Percentiles rank a stretch among this genome's conserved stretches.
These are phyloP conservation scores for Phytophthora quininea DNA, from an alignment of 352 stramenopile species.

Conservation along the genomic window DNA sequence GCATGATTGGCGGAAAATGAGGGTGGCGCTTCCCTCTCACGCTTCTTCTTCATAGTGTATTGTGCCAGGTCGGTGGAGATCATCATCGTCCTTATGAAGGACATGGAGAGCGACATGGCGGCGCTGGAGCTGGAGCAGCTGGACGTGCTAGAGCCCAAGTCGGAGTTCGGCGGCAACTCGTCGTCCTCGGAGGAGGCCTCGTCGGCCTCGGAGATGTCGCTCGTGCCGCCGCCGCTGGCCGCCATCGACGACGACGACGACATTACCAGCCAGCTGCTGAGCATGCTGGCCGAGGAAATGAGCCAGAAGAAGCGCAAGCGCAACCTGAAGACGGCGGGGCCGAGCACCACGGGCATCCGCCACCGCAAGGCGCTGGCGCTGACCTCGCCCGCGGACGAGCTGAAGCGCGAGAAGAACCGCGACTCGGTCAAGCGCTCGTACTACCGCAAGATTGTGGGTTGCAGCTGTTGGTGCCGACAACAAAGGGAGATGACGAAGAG, in stretches of 20 bases:
- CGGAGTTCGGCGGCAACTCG: conserved; percentile 24
- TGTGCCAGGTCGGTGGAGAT: too few relatives aligned
- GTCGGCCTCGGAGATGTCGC: conserved; percentile 28
- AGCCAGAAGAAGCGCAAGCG: conserved; percentile 46
- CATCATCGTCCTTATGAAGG: conserved; percentile 22
- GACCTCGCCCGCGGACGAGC: conserved; percentile 32
- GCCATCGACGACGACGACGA: conserved; percentile 45
- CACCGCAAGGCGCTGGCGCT: conserved; percentile 39
- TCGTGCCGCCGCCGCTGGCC: conserved; percentile 21
- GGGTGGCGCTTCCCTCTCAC: background rate
- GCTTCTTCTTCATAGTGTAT: background rate
- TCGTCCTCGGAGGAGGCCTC: conserved; percentile 33
- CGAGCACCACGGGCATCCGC: conserved; percentile 26
- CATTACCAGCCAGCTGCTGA: conserved; percentile 48
- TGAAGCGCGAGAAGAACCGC: conserved; percentile 64
- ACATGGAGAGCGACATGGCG: conserved; percentile 37
- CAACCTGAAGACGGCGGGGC: conserved; percentile 31
- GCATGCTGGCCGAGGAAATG: conserved; percentile 50
- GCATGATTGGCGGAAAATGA: background rate
- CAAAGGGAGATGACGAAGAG: background rate
- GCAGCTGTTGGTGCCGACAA: background rate
- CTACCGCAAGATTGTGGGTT: conserved; percentile 57
- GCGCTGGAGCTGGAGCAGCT: conserved; percentile 31
- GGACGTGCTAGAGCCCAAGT: conserved; percentile 27
- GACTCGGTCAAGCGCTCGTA: conserved; percentile 62